These are phyloP conservation scores for Oryza officinalis DNA, from an alignment of 176 grass and related monocot genomes.

Conservation along the genomic window DNA sequence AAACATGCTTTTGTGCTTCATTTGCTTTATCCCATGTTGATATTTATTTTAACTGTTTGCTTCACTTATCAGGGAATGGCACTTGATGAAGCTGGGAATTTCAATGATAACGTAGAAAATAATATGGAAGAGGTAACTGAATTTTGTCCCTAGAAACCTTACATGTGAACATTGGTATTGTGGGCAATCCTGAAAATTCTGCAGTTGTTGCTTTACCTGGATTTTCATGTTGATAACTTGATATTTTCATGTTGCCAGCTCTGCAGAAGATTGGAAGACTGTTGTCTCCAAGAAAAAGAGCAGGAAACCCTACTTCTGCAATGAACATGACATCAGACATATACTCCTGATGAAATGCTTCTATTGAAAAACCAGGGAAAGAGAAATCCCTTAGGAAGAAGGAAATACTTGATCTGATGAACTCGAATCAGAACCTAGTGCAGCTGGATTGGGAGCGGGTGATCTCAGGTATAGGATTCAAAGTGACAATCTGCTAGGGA, in stretches of 20 bases:
- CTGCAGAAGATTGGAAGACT: constrained; percentile 76
- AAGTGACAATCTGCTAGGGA: constrained; percentile 58
- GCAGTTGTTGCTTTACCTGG: neutral
- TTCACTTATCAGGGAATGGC: constrained; percentile 61
- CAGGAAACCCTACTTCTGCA: constrained; percentile 63
- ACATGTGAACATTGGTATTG: neutral
- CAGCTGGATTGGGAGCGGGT: constrained; percentile 67
- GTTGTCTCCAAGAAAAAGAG: constrained; percentile 49
- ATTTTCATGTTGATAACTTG: neutral
- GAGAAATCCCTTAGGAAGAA: constrained; percentile 97
- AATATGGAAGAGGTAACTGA: constrained; percentile 74
- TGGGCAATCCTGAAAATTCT: neutral
- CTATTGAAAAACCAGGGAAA: constrained; percentile 95
- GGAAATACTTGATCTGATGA: constrained; percentile 88
- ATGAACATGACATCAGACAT: constrained; percentile 73
- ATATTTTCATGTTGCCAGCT: constrained; percentile 64
- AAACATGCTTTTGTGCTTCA: constrained; percentile 19
- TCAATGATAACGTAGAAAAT: constrained; percentile 78
- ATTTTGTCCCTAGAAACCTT: neutral
- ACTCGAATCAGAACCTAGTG: constrained; percentile 79
- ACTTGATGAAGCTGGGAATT: constrained; percentile 80
- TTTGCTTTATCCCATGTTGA: constrained; percentile 13
- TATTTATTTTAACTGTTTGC: constrained; percentile 30
- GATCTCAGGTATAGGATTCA: constrained; percentile 75
- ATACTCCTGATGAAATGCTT: constrained; percentile 83